Evolutionary conservation across 2,329 filamentous ascomycete genomes (phyloP), one percentile per base, ranked within the genome.

Genomic region (Fonsecaea erecta): DNA sequence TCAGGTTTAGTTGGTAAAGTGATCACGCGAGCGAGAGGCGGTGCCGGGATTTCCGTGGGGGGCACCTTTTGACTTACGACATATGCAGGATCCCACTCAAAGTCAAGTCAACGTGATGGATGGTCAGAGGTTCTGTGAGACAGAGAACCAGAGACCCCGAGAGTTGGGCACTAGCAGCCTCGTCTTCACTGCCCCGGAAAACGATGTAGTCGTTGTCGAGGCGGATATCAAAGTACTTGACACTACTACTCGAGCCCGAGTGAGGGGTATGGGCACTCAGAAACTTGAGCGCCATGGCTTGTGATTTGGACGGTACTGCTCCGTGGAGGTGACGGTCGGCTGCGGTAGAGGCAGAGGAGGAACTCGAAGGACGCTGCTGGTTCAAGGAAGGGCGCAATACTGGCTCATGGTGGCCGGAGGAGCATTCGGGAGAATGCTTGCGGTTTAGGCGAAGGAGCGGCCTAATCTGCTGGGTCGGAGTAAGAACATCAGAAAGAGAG

Each of bases 151-250:
- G 79, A 26, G 85, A 86, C 53, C 91, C 91, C 73, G 89, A 90
- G 70, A 95, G 79, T 60, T 91, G 78, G 72, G 92, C 90, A 67
- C 89, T 91, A 51, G 90, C 86, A 53, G 91, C 90, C 74, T 94
- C 91, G 75, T 90, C 84, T 63, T 91, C 88, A 71, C 81, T 84
- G 66, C 91, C 91, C 60, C 91, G 88, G 68, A 95, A 89, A 32
- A 94, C 88, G 65, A 94, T 86, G 63, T 93, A 90, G 73, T 92
- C 88, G 73, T 90, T 89, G 59, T 93, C 90, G 66, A 93, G 84
- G 59, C 91, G 77, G 69, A 82, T 82, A 73, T 83, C 80, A 66
- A 82, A 83, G 66, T 81, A 80, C 71, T 82, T 82, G 69, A 80
- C 78, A 68, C 78, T 76, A 70, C 77, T 81, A 63, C 67, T 72